Evolutionary conservation across 2,329 filamentous ascomycete genomes (phyloP), one percentile per base, ranked within the genome.

Genomic region (Aspergillus sp.): DNA sequence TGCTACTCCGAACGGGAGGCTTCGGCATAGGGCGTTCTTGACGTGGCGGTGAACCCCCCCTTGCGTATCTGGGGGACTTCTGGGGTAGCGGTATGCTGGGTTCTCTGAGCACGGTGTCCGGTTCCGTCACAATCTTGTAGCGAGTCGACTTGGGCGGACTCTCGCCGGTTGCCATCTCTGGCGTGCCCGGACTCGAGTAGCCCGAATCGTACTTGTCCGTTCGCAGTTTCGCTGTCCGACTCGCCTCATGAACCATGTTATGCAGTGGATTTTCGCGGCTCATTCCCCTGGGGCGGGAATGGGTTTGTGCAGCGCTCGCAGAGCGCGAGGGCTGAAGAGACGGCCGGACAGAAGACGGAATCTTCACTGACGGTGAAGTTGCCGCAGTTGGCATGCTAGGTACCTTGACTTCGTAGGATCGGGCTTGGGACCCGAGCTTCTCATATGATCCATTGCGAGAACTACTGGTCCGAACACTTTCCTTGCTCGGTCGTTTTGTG

Each of bases 151-250:
- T 76, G n/a, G 75, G 68, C 2, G 73, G 73, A 58, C 68, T 70
- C 39, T 72, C 69, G 7, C 70, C 71, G 4, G 66, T 61, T 19
- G 68, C 65, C 65, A 77, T 74, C 41, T 80, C 78, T 2, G 78
- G 77, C 1, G 77, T 80, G 21, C 72, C 73, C 8, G 79, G 77
- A 64, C 77, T 81, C 5, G 77, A 80, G 59, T 81, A 80, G 2
- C 77, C 78, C 3, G 79, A 81, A 58, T 81, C 79, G 30, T 76
- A 71, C 44, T 71, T 71, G 32, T 79, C 73, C 30, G 69, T 68
- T 56, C 75, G 74, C 44, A 75, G 59, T 51, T 76, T 79, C 10
- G 77, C 75, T 2, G 73, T 67, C 42, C 76, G 74, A 6, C 72
- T 68, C 5, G 64, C 53, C 3, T 68, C 56, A n/a, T 70, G 65